These are phyloP conservation scores for Aspergillus novofumigatus DNA, from an alignment of 2,329 filamentous ascomycete genomes.

Conservation along the genomic window DNA sequence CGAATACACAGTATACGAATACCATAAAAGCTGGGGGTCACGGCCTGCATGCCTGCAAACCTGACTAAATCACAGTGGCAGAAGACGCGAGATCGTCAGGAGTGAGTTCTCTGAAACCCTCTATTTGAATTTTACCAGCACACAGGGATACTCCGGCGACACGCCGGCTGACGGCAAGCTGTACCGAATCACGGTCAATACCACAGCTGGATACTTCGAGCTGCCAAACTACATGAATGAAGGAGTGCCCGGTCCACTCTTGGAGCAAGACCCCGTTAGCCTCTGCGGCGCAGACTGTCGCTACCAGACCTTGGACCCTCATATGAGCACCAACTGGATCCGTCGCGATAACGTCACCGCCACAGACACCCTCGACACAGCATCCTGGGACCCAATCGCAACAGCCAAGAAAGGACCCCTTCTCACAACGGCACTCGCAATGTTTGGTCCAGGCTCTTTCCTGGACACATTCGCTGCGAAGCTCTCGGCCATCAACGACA, in stretches of 20 bases:
- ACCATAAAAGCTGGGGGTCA: constrained; percentile 11
- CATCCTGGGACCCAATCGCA: not conserved
- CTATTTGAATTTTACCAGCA: constrained; percentile 21
- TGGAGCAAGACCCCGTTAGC: constrained; percentile 8
- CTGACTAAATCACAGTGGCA: constrained; percentile 22
- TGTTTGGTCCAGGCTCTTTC: constrained; percentile 22
- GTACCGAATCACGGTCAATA: constrained; percentile 23
- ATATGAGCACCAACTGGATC: not conserved
- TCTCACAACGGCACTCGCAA: constrained; percentile 17
- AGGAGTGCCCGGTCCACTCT: constrained; percentile 13
- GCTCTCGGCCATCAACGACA: not conserved
- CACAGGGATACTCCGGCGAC: not conserved
- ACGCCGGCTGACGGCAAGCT: not conserved
- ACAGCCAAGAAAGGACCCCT: constrained; percentile 15
- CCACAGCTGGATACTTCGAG: constrained; percentile 32
- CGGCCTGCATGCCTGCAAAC: constrained; percentile 26
- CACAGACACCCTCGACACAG: not conserved
- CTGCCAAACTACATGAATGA: constrained; percentile 28
- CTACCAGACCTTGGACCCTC: not conserved
- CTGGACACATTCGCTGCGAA: constrained; percentile 8
- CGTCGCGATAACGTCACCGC: not conserved
- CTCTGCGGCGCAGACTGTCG: constrained; percentile 2
- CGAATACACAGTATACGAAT: not conserved
- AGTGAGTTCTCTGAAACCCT: constrained; percentile 28
- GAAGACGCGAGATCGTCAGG: constrained; percentile 22